Evolutionary conservation across 371 early-diverging fungal species (phyloP).

Genomic region (Mortierella sp.): DNA sequence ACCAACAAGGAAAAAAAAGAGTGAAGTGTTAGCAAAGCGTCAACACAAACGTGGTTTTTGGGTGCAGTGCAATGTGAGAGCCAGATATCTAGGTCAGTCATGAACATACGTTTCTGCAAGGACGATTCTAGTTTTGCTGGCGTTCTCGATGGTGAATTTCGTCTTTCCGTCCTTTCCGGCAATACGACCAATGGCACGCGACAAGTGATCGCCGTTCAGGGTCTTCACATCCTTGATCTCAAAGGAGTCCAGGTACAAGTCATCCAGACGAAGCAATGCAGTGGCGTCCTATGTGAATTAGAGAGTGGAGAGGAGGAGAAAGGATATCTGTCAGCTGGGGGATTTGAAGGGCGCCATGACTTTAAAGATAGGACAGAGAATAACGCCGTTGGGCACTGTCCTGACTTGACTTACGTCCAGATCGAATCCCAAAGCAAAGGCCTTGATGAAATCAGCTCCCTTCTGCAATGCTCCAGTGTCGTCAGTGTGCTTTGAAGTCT

Average conservation of each 20-base stretch:
- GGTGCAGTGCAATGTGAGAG: neutral
- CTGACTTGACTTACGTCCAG: constrained; percentile 72
- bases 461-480: constrained; percentile 94
- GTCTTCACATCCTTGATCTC: constrained; percentile 99
- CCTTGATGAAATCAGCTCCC: constrained; percentile 95
- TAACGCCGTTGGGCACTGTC: neutral
- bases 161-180: constrained; percentile 99
- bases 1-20: neutral
- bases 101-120: constrained; percentile 92
- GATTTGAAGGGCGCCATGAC: too few relatives aligned
- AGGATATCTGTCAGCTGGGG: neutral
- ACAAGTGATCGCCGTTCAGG: constrained; percentile 95
- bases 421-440: constrained; percentile 94
- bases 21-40: neutral
- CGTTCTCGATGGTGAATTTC: constrained; percentile 97
- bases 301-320: neutral
- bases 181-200: constrained; percentile 99
- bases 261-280: constrained; percentile 95
- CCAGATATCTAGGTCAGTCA: neutral
- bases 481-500: constrained; percentile 86
- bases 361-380: neutral
- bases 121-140: constrained; percentile 97
- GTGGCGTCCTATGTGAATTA: constrained; percentile 79
- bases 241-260: constrained; percentile 96
- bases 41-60: neutral